Evolutionary conservation across 192 early-diverging fungal genomes (phyloP).

Genomic region (Coemansia sp.): DNA sequence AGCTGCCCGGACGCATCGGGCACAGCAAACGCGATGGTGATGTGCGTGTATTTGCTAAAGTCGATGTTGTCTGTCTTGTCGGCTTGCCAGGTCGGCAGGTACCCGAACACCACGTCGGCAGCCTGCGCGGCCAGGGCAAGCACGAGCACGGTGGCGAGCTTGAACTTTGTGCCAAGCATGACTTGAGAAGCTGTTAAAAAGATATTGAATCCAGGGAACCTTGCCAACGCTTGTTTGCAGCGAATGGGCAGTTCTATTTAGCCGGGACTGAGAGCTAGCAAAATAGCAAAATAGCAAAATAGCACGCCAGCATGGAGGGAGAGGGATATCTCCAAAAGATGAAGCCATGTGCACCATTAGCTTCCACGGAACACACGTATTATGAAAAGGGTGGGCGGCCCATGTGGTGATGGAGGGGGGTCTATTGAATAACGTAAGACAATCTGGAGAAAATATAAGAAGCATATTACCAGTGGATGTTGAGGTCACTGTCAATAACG

Average conservation of each 20-base stretch:
- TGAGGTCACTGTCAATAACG: slow-evolving; percentile 25
- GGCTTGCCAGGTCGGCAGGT: slow-evolving; percentile 45
- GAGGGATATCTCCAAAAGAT: too few species aligned
- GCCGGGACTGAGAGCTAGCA: too few species aligned
- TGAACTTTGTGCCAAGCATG: not conserved
- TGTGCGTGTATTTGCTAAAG: slow-evolving; percentile 59
- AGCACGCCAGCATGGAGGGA: too few species aligned
- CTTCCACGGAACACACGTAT: too few species aligned
- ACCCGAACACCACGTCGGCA: slow-evolving; percentile 40
- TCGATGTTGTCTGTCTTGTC: slow-evolving; percentile 40
- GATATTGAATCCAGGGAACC: too few species aligned
- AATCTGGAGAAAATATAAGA: not conserved
- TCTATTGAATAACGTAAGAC: not conserved
- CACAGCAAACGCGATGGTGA: slow-evolving; percentile 64
- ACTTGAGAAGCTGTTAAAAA: not conserved
- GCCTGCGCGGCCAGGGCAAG: not conserved
- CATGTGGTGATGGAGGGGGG: not conserved
- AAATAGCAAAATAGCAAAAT: too few species aligned
- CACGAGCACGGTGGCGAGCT: not conserved
- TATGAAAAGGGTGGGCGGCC: too few species aligned
- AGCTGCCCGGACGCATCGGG: slow-evolving; percentile 40
- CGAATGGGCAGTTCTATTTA: too few species aligned
- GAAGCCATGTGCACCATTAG: too few species aligned
- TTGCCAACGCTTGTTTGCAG: too few species aligned
- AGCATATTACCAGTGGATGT: slow-evolving; percentile 10